These are phyloP conservation scores for Zizania palustris DNA, from an alignment of 202 grass and related monocot species.

Conservation along the genomic window DNA sequence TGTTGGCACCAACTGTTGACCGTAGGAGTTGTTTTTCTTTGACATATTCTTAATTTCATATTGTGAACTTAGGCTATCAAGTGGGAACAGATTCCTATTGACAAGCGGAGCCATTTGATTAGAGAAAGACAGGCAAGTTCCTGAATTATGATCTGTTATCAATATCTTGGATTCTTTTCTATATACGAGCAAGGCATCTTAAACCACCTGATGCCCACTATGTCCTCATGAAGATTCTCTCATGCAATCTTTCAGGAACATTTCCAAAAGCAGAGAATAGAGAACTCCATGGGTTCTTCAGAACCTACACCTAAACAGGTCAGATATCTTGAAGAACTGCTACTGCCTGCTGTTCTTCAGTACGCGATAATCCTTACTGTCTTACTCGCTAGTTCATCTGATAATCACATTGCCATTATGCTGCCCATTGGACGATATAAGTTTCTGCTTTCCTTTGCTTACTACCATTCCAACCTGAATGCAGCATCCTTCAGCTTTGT, in stretches of 20 bases:
- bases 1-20: not conserved
- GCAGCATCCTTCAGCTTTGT: not conserved
- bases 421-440: not conserved
- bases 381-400: constrained; percentile 9
- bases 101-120: constrained; percentile 68
- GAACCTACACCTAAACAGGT: constrained; percentile 95
- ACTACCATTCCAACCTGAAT: not conserved
- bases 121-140: constrained; percentile 86
- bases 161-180: constrained; percentile 27
- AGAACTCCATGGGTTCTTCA: constrained; percentile 91
- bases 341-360: not conserved
- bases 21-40: constrained; percentile 18
- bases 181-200: not conserved
- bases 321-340: not conserved
- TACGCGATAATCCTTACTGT: not conserved
- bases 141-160: not conserved
- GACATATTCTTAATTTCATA: constrained; percentile 17
- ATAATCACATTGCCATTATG: not conserved
- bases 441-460: not conserved
- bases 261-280: constrained; percentile 96
- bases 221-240: constrained; percentile 21
- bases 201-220: not conserved
- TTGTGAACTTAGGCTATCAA: constrained; percentile 71
- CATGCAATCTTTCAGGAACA: constrained; percentile 76
- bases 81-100: constrained; percentile 96